Evolutionary conservation across 495 filamentous ascomycete species (phyloP), one percentile per base, ranked within the genome.

Genomic region (Tuber magnatum): DNA sequence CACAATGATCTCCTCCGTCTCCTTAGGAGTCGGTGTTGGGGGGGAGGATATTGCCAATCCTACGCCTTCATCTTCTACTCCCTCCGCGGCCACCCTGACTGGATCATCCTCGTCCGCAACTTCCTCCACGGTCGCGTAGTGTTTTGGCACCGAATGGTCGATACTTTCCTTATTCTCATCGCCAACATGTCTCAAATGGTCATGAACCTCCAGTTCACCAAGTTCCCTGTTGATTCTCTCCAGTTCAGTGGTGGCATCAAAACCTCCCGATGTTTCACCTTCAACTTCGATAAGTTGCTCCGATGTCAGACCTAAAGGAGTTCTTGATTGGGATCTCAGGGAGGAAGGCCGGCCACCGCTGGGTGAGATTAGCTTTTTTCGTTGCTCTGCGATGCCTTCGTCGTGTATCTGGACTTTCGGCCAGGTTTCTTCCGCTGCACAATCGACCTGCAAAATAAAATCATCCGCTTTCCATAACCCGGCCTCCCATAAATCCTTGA

Each of bases 91-190:
- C 38, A 18, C 39, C 12, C 69, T n/a, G 28, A 41, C 69, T 0
- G 24, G 46, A 18, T 76, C 78, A 3, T 80, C 73, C 43, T 82
- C 80, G 71, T 82, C 80, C 22, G 72, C 61, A 9, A 82, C 80
- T 10, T 79, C 77, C 71, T 82, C 80, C 14, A 82, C 73, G 35
- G 80, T 82, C 28, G 74, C 80, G 70, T 76, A 73, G 8, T 73
- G 76, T 56, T 73, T 79, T 16, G 71, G 56, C 0, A 70, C 70
- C 68, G 76, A 72, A 38, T 68, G 76, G 48, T 79, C 76, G 51
- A 74, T 76, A 24, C 81, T 81, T 42, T 82, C 80, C 65, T 79
- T 82, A 46, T 81, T 75, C 48, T 79, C 80, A 24, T 81, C 79
- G 1, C 75, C 65, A 38, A 24, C 38, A 8, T 44, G 41, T 28